phyloP scores from a whole-genome alignment of 305 asterid genomes.

The Lippia alba region DNA sequence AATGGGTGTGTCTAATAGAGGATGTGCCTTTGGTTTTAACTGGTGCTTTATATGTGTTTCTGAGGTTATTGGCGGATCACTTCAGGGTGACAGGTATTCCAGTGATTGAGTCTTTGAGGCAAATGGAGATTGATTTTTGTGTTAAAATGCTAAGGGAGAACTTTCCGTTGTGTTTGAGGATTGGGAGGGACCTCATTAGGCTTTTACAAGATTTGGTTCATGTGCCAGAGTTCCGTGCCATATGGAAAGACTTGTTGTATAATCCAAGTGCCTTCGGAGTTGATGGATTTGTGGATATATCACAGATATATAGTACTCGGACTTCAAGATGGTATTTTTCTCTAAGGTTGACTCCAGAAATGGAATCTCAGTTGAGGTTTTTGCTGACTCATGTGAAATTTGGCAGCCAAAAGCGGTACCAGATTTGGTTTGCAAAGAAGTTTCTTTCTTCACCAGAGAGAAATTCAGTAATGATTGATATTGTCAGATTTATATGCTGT shows the following conservation, averaged over 20 bases:
- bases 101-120: conserved; percentile 55
- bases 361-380: conserved; percentile 85
- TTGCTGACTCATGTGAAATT: conserved; percentile 71
- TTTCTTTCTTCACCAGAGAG: conserved; percentile 62
- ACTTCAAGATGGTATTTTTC: conserved; percentile 70
- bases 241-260: conserved; percentile 79
- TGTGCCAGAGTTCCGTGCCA: conserved; percentile 66
- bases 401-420: conserved; percentile 76
- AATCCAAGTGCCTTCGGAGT: conserved; percentile 55
- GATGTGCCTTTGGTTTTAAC: conserved; percentile 66
- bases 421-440: conserved; percentile 79
- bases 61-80: conserved; percentile 81
- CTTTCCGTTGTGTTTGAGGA: conserved; percentile 65
- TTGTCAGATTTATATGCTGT: conserved; percentile 86
- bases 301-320: conserved; percentile 54
- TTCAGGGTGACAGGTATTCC: conserved; percentile 51
- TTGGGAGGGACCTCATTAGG: conserved; percentile 90
- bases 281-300: conserved; percentile 59
- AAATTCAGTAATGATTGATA: conserved; percentile 58
- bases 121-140: conserved; percentile 70
- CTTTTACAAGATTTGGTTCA: conserved; percentile 86
- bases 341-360: conserved; percentile 83
- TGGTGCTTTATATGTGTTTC: conserved; percentile 75
- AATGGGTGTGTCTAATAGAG: conserved; percentile 69
- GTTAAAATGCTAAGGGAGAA: conserved; percentile 65